phyloP scores from a whole-genome alignment of 1,284 basidiomycete species.

The Irpex sp. region DNA sequence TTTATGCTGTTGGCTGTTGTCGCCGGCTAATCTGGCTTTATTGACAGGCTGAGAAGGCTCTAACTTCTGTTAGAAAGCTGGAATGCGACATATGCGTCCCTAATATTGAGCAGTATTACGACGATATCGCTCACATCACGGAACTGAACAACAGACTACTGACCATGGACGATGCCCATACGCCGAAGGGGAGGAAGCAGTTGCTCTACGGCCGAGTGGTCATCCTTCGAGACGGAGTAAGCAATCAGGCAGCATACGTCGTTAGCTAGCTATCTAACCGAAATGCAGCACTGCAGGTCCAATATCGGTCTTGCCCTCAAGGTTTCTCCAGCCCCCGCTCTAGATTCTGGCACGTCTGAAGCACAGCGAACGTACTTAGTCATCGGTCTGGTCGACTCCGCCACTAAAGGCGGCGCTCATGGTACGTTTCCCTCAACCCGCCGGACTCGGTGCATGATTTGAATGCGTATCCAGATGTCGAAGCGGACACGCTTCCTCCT shows the following conservation, averaged over 20 bases:
- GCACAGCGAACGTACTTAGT: slow-evolving; percentile 62
- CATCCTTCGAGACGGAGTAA: slow-evolving; percentile 76
- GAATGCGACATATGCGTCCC: slow-evolving; percentile 62
- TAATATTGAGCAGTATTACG: slow-evolving; percentile 78
- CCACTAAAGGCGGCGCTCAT: slow-evolving; percentile 48
- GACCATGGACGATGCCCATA: slow-evolving; percentile 55
- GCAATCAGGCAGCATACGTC: slow-evolving; percentile 15
- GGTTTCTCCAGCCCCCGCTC: slow-evolving; percentile 46
- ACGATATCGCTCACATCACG: slow-evolving; percentile 66
- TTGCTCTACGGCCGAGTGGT: slow-evolving; percentile 70
- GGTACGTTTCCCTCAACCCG: slow-evolving; percentile 36
- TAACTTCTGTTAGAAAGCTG: slow-evolving; percentile 65
- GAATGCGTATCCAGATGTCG: slow-evolving; percentile 55
- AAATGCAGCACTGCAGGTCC: slow-evolving; percentile 69
- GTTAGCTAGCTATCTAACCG: background rate
- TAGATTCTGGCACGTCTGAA: slow-evolving; percentile 41
- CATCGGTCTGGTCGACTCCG: slow-evolving; percentile 69
- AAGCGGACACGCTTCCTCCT: slow-evolving; percentile 60
- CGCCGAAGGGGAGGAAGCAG: slow-evolving; percentile 55
- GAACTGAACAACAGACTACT: slow-evolving; percentile 64
- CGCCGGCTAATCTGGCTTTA: too few species aligned
- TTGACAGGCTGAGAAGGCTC: slow-evolving; percentile 75
- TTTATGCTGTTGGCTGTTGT: background rate
- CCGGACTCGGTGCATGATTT: too few species aligned
- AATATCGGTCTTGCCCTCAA: slow-evolving; percentile 78